Percentiles rank a stretch among this genome's conserved stretches.
Evolutionary conservation across 441 rosid species (phyloP).

Genomic region (Iberis amara): DNA sequence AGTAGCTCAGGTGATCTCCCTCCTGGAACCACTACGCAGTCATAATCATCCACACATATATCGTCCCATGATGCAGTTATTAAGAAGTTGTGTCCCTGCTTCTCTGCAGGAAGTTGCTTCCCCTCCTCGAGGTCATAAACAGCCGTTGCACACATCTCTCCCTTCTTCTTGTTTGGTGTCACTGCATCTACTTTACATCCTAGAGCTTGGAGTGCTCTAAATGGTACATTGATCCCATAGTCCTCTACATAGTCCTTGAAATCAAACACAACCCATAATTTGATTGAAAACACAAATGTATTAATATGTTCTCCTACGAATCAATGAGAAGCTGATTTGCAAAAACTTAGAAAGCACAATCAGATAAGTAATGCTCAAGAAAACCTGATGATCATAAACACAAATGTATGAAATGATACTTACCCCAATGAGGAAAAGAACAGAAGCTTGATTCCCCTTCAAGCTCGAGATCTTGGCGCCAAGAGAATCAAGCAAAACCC

Average conservation of each 20-base stretch:
- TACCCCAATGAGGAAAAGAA: slow-evolving; percentile 44
- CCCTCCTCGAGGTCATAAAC: slow-evolving; percentile 42
- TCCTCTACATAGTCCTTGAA: slow-evolving; percentile 50
- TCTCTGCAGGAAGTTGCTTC: slow-evolving; percentile 38
- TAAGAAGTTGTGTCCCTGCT: slow-evolving; percentile 40
- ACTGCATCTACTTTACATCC: slow-evolving; percentile 48
- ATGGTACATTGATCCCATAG: slow-evolving; percentile 44
- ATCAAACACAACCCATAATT: background rate
- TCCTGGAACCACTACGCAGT: slow-evolving; percentile 44
- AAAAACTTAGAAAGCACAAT: background rate
- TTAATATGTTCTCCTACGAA: background rate
- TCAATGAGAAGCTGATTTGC: background rate
- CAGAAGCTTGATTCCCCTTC: slow-evolving; percentile 25
- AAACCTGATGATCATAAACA: background rate
- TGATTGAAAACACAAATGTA: background rate
- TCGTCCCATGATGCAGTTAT: slow-evolving; percentile 41
- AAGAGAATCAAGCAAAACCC: slow-evolving; percentile 35
- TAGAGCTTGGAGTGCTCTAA: slow-evolving; percentile 41
- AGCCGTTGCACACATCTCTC: slow-evolving; percentile 40
- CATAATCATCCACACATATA: slow-evolving; percentile 34
- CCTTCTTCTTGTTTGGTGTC: slow-evolving; percentile 42
- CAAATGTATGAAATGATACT: slow-evolving; percentile 9
- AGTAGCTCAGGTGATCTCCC: slow-evolving; percentile 47
- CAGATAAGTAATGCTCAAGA: background rate
- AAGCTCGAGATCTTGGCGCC: slow-evolving; percentile 30